These are phyloP conservation scores for Cercospora sojina DNA, from an alignment of 2,329 filamentous ascomycete genomes.

Conservation along the genomic window DNA sequence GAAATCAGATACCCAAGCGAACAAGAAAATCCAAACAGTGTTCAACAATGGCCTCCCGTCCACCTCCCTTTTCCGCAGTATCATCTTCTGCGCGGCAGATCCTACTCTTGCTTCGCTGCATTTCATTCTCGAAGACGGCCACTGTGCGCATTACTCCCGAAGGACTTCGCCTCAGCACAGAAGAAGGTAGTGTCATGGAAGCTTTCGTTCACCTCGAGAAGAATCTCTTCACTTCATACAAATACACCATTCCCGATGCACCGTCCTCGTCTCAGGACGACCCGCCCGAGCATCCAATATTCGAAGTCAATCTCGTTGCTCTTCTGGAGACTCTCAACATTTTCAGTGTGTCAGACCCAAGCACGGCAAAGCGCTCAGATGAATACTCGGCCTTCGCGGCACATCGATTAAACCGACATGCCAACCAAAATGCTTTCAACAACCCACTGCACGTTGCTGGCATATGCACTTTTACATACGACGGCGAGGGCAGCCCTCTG, in stretches of 20 bases:
- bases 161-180: slow-evolving; percentile 82
- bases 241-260: slow-evolving; percentile 57
- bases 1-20: slow-evolving; percentile 14
- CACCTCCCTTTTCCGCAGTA: slow-evolving; percentile 69
- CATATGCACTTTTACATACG: slow-evolving; percentile 80
- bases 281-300: slow-evolving; percentile 59
- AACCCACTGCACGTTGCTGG: slow-evolving; percentile 80
- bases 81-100: slow-evolving; percentile 76
- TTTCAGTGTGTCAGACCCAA: slow-evolving; percentile 66
- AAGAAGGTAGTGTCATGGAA: slow-evolving; percentile 89
- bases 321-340: slow-evolving; percentile 94
- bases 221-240: slow-evolving; percentile 82
- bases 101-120: slow-evolving; percentile 63
- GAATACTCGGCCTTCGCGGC: slow-evolving; percentile 42
- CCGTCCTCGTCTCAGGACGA: slow-evolving; percentile 41
- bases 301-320: slow-evolving; percentile 82
- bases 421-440: slow-evolving; percentile 69
- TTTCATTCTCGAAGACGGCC: slow-evolving; percentile 59
- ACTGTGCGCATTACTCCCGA: slow-evolving; percentile 78
- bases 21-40: neutral
- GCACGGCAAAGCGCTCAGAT: slow-evolving; percentile 36
- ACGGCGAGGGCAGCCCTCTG: slow-evolving; percentile 71
- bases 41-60: slow-evolving; percentile 43
- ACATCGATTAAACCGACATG: slow-evolving; percentile 39
- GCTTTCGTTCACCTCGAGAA: slow-evolving; percentile 83